Conservation (phyloP, 1,139 yeast species). For the Nadsonia starkeyi-henricii region DNA sequence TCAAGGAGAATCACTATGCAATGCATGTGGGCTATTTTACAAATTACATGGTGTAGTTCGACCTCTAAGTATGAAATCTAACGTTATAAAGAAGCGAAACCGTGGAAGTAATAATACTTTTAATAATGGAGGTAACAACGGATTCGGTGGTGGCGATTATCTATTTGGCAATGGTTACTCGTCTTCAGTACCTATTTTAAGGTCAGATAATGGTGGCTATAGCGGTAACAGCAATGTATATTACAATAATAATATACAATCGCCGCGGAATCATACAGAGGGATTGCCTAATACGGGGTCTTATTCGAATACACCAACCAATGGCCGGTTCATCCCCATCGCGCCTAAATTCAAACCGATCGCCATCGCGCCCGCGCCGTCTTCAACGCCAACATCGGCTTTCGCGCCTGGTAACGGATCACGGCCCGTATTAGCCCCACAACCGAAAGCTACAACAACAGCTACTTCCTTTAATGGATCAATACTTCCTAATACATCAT, state of each 20-base stretch:
- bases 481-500: no score
- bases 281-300: background rate
- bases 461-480: no score
- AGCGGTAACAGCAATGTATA: background rate
- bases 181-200: background rate
- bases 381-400: background rate
- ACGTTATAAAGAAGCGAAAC: conserved; percentile 73
- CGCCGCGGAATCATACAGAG: no score
- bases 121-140: background rate
- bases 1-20: conserved; percentile 83
- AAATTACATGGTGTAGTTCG: conserved; percentile 90
- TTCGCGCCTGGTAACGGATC: no score
- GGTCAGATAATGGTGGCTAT: background rate
- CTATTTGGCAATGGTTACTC: background rate
- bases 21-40: conserved; percentile 86
- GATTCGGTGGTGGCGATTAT: no score
- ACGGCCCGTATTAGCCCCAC: no score
- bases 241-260: no score
- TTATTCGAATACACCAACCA: background rate
- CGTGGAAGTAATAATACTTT: conserved; percentile 10
- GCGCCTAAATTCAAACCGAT: background rate
- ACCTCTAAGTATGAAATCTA: conserved; percentile 81
- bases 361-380: background rate
- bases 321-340: background rate
- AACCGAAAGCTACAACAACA: no score